phyloP scores from a whole-genome alignment of 2,329 filamentous ascomycete species.

The Fusarium duplospermum region DNA sequence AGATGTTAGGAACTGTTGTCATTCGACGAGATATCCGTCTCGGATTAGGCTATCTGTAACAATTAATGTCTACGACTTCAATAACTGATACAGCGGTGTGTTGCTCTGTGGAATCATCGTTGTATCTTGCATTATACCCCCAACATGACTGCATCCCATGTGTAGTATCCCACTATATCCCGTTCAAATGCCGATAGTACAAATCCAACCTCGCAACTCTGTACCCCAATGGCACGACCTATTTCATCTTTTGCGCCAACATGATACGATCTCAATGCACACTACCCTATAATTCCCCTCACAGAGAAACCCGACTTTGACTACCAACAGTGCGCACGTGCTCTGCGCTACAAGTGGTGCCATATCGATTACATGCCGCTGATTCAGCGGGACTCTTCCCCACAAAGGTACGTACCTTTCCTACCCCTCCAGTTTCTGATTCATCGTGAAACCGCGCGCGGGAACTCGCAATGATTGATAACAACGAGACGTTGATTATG shows the following conservation, averaged over 20 bases:
- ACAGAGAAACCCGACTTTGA: neutral
- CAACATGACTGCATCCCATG: neutral
- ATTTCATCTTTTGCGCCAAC: neutral
- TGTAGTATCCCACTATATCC: neutral
- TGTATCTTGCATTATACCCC: neutral
- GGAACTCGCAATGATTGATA: neutral
- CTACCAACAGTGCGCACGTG: neutral
- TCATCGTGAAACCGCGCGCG: neutral
- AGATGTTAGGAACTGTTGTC: neutral
- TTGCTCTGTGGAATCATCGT: neutral
- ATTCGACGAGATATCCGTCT: neutral
- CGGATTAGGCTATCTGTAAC: neutral
- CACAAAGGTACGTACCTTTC: neutral
- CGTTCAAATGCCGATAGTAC: neutral
- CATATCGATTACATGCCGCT: slow-evolving; percentile 22
- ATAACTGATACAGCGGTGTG: neutral
- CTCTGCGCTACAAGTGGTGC: neutral
- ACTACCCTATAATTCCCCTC: neutral
- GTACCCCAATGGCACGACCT: neutral
- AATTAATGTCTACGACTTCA: neutral
- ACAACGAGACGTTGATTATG: neutral
- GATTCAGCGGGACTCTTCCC: slow-evolving; percentile 16
- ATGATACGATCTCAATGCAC: neutral
- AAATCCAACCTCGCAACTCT: neutral
- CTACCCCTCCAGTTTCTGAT: neutral